Base-by-base conservation (phyloP, 805 yeast genomes). In the Nakazawaea wickerhamii region DNA sequence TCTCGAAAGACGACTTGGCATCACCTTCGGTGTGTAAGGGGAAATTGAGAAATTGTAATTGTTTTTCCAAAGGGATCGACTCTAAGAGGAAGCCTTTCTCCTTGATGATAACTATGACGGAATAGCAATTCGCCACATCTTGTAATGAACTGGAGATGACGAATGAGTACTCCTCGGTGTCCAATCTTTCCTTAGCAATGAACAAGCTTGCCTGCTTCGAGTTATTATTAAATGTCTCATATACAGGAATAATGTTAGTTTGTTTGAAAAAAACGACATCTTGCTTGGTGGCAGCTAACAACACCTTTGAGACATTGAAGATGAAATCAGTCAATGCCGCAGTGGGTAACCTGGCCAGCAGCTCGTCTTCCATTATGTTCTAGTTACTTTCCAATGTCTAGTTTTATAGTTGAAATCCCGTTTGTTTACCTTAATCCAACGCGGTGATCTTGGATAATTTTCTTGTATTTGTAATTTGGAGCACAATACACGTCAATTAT, bases 51-150 rank as follows among this genome's bases (percentile, higher is more conserved):
- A 59, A 55, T 21, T 61, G 65, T 2, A 68, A 30, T 40, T 67
- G 71, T 0, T 51, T 28, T 14, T 58, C 59, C 8, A 71, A 44
- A 0, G 65, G 46, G 0, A 30, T 33, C 0, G 46, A 38, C 0
- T 32, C 32, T 10, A 45, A 34, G 11, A 75, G 30, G 4, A 44
- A 50, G 0, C 70, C 72, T 26, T 58, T 63, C 15, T 61, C 67
- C 48, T 75, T 76, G 36, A 75, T 63, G n/a, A 75, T 43, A 9
- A 71, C 63, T 13, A 68, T 54, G 1, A 64, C 54, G 1, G 67
- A 53, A 14, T 41, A 36, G 19, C 8, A 50, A 49, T 9, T 14
- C 20, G 25, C 18, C 8, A 17, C 33, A 14, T 13, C 20, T 11
- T 25, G 26, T 13, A 39, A n/a, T 5, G 17, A 7, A 9, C 15